phyloP scores from a whole-genome alignment of 805 yeast genomes.

The Sungouiella thailandica region DNA sequence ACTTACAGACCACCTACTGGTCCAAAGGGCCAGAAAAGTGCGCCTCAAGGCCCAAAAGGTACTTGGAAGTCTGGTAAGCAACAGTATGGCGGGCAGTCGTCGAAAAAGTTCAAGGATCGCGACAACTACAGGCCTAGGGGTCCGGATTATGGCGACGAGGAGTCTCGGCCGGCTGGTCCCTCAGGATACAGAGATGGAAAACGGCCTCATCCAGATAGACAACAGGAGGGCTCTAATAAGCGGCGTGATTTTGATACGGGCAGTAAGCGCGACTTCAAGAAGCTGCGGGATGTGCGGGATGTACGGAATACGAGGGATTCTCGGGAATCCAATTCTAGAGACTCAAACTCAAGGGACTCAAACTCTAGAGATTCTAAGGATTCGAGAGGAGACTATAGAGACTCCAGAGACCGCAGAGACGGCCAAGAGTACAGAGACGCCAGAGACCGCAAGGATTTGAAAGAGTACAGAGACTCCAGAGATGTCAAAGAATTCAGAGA shows the following conservation, averaged over 20 bases:
- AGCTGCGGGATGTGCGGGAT: neutral
- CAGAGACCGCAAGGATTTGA: neutral
- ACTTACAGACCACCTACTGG: conserved; percentile 17
- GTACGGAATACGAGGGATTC: neutral
- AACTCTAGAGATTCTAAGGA: neutral
- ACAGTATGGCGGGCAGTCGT: conserved; percentile 6
- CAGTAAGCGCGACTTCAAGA: neutral
- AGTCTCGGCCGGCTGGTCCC: conserved; percentile 9
- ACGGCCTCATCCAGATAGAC: neutral
- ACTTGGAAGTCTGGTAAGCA: conserved; percentile 7
- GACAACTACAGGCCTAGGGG: conserved; percentile 12
- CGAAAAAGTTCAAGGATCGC: conserved; percentile 12
- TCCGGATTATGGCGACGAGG: conserved; percentile 2
- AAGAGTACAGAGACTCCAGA: neutral
- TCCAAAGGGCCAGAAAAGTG: conserved; percentile 14
- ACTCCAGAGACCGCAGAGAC: conserved; percentile 1
- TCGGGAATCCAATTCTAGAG: neutral
- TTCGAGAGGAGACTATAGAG: neutral
- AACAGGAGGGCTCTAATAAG: conserved; percentile 1
- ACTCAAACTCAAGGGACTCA: neutral
- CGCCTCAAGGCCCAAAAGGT: conserved; percentile 4
- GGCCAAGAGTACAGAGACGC: conserved; percentile 1
- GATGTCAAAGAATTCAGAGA: neutral
- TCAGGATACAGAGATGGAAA: conserved; percentile 6
- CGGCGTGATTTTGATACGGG: conserved; percentile 3